Evolutionary conservation across 2,329 filamentous ascomycete genomes (phyloP).

Genomic region (Thermomyces lanuginosus): DNA sequence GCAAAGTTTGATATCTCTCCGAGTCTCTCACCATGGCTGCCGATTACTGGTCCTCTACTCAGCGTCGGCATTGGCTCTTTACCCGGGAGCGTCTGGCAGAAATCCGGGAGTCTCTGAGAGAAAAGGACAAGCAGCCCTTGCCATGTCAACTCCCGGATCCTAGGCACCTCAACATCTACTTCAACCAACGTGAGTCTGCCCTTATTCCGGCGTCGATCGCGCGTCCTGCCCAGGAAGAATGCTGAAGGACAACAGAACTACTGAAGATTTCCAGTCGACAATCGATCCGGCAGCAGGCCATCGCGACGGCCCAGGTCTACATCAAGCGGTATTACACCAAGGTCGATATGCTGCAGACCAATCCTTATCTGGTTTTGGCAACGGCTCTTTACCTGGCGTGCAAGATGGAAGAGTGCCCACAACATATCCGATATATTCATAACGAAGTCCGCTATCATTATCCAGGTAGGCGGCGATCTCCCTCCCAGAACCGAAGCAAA

Average conservation of each 20-base stretch:
- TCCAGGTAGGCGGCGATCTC: constrained; percentile 39
- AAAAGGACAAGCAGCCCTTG: constrained; percentile 56
- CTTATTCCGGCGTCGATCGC: too few relatives aligned
- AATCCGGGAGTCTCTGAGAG: constrained; percentile 59
- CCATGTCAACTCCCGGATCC: constrained; percentile 70
- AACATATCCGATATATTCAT: constrained; percentile 84
- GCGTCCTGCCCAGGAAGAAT: neutral
- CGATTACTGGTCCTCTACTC: constrained; percentile 93
- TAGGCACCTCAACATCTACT: constrained; percentile 75
- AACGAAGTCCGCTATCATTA: constrained; percentile 73
- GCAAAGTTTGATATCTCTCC: too few relatives aligned
- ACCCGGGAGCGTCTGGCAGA: constrained; percentile 62
- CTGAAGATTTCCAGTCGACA: constrained; percentile 71
- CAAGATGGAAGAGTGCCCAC: constrained; percentile 95
- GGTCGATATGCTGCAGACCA: constrained; percentile 80
- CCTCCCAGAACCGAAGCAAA: constrained; percentile 1
- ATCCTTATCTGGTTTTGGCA: constrained; percentile 82
- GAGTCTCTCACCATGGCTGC: constrained; percentile 80
- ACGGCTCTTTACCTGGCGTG: constrained; percentile 89
- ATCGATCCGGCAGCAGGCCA: constrained; percentile 70
- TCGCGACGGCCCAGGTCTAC: constrained; percentile 90
- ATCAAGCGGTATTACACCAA: constrained; percentile 84
- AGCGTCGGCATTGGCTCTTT: constrained; percentile 81
- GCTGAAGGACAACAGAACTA: constrained; percentile 42
- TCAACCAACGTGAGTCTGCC: constrained; percentile 65